Conservation (phyloP, 2,329 filamentous ascomycete species). For the Trichophyton rubrum region DNA sequence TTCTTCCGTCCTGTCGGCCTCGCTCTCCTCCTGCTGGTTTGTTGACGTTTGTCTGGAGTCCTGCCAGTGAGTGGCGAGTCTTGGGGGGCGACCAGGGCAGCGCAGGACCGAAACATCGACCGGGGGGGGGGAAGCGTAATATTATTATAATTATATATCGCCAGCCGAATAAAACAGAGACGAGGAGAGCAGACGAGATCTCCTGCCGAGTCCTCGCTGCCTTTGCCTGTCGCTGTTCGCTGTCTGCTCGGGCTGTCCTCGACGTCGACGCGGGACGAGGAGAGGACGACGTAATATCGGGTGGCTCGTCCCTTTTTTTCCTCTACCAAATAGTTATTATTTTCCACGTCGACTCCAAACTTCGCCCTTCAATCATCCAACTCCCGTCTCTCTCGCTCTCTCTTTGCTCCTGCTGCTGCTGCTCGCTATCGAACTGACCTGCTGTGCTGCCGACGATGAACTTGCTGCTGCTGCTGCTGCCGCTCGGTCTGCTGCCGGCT, state of each 20-base stretch:
- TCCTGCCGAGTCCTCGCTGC: background rate
- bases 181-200: too few relatives aligned
- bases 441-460: background rate
- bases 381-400: background rate
- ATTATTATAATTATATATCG: background rate
- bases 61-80: background rate
- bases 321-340: too few relatives aligned
- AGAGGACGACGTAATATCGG: background rate
- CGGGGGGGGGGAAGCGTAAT: background rate
- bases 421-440: background rate
- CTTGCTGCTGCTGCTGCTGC: constrained; percentile 1
- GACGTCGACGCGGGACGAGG: too few relatives aligned
- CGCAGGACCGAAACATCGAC: background rate
- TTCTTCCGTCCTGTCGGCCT: too few relatives aligned
- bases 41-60: too few relatives aligned
- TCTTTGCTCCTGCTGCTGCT: background rate
- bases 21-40: background rate
- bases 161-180: too few relatives aligned
- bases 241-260: too few relatives aligned
- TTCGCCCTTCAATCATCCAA: background rate
- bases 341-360: background rate
- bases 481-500: background rate
- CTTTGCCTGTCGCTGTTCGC: background rate
- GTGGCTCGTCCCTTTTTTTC: background rate
- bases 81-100: background rate